These are phyloP conservation scores for Ampelocalamus luodianensis DNA, from an alignment of 176 grass and related monocot species.

Conservation along the genomic window DNA sequence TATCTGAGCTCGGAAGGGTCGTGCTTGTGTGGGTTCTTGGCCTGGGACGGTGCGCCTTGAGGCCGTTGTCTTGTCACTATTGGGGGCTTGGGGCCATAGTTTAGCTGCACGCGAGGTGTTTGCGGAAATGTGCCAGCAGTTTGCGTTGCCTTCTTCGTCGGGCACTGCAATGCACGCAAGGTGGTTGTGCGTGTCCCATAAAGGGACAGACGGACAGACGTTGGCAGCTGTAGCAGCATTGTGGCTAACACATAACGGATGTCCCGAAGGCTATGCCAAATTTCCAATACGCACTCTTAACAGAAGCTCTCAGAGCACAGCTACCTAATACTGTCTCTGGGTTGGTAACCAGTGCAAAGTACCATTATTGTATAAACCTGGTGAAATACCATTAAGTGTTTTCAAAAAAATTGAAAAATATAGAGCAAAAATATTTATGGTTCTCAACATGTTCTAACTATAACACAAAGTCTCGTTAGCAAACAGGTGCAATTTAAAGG, in stretches of 20 bases:
- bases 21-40: background rate
- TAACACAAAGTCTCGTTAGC: background rate
- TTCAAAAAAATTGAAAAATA: background rate
- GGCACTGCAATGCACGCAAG: background rate
- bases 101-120: constrained; percentile 49
- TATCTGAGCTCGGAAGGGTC: background rate
- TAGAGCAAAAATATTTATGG: background rate
- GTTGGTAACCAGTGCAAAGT: background rate
- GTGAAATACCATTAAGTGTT: background rate
- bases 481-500: constrained; percentile 2
- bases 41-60: background rate
- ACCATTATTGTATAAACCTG: background rate
- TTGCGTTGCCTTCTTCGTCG: background rate
- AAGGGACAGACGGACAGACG: background rate
- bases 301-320: background rate
- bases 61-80: background rate
- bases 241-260: background rate
- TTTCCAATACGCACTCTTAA: background rate
- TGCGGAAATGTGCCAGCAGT: constrained; percentile 47
- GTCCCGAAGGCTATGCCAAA: background rate
- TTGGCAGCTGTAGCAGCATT: background rate
- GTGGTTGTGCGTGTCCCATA: background rate
- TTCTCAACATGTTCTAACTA: background rate
- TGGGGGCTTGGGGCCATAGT: background rate
- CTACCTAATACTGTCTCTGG: background rate